phyloP scores from a whole-genome alignment of 306 rosid species.

The Vicia faba region DNA sequence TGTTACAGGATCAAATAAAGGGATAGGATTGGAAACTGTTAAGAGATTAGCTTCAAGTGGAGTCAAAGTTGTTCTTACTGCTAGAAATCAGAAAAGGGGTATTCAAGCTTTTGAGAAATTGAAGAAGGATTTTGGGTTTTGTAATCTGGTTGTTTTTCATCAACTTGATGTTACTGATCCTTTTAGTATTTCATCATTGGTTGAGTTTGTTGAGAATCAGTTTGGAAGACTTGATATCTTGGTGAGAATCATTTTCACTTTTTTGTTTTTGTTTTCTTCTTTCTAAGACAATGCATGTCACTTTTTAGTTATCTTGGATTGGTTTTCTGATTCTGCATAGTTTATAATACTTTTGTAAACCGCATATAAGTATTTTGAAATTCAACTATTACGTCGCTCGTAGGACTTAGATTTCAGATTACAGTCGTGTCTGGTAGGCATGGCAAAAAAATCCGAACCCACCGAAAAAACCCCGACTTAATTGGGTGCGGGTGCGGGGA shows the following conservation, averaged over 20 bases:
- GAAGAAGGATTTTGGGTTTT: conserved; percentile 30
- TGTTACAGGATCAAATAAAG: conserved; percentile 55
- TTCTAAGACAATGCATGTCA: conserved; percentile 10
- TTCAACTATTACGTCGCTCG: neutral
- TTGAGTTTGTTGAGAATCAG: conserved; percentile 37
- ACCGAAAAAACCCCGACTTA: too few relatives aligned
- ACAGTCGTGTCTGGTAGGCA: neutral
- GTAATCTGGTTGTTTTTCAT: conserved; percentile 42
- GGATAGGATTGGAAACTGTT: conserved; percentile 46
- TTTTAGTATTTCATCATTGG: conserved; percentile 41
- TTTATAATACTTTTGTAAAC: neutral
- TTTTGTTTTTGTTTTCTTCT: neutral
- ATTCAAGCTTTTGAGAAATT: conserved; percentile 39
- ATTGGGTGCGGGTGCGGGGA: too few relatives aligned
- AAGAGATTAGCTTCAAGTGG: conserved; percentile 49
- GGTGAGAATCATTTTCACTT: conserved; percentile 35
- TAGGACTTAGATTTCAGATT: neutral
- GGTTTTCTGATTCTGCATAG: neutral
- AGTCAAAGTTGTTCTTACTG: conserved; percentile 47
- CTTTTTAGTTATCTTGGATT: neutral
- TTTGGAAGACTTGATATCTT: conserved; percentile 54
- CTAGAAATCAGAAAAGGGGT: conserved; percentile 49
- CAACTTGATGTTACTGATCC: conserved; percentile 53
- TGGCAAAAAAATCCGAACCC: too few relatives aligned
- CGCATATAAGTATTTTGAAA: neutral